A percentile compares a stretch with the other conserved stretches of the same genome.
Evolutionary conservation across 345 rosid species (phyloP).

Genomic region (Clausena lansium): DNA sequence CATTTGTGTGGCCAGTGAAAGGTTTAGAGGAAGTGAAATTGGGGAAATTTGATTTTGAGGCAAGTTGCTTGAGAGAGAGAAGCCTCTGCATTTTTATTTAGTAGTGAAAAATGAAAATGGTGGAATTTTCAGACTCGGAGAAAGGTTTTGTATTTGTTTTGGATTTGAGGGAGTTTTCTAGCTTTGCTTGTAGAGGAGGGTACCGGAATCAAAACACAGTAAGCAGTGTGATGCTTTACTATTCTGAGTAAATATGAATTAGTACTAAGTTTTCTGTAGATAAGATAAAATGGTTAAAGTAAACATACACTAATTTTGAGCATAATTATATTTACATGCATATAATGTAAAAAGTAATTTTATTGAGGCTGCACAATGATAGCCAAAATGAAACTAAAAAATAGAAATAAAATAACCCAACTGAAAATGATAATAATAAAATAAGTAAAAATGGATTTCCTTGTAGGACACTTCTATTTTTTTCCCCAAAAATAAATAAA

Average conservation of each 20-base stretch:
- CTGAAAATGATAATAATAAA: too few species aligned
- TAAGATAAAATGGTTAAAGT: background rate
- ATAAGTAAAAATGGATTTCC: too few species aligned
- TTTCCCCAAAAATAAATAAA: too few species aligned
- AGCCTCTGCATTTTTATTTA: constrained; percentile 39
- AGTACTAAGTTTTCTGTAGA: background rate
- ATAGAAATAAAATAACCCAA: too few species aligned
- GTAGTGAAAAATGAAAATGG: background rate
- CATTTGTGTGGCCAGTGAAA: constrained; percentile 11
- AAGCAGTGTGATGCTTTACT: background rate
- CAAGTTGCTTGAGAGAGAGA: constrained; percentile 29
- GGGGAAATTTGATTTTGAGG: constrained; percentile 41
- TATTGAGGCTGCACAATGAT: too few species aligned
- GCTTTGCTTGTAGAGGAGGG: background rate
- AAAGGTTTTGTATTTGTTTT: background rate
- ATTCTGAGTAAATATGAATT: background rate
- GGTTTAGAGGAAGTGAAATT: constrained; percentile 20
- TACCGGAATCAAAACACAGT: background rate
- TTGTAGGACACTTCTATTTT: too few species aligned
- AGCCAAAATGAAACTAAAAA: too few species aligned
- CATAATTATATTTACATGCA: too few species aligned
- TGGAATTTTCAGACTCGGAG: background rate
- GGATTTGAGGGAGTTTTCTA: background rate
- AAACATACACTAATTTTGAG: too few species aligned
- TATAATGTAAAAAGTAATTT: too few species aligned